Percentiles rank a stretch among this genome's conserved stretches.
Evolutionary conservation across 495 filamentous ascomycete species (phyloP).

Genomic region (Cercophora newfieldiana): DNA sequence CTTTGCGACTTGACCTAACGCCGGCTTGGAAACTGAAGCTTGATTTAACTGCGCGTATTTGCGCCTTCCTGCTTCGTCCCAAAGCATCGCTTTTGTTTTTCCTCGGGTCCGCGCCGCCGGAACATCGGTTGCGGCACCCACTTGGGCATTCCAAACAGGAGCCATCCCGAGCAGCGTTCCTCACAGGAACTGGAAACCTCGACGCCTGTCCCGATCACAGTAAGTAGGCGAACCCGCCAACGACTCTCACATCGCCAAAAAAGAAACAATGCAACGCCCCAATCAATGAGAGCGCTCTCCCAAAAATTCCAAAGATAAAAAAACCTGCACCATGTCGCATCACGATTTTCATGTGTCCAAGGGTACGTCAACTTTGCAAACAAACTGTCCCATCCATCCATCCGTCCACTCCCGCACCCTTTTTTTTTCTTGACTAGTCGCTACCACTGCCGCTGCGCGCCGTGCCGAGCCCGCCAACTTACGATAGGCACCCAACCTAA

Average conservation of each 20-base stretch:
- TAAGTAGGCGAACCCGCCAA: too few relatives aligned
- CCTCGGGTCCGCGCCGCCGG: neutral
- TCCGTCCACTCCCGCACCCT: too few relatives aligned
- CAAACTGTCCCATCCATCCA: too few relatives aligned
- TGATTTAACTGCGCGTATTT: too few relatives aligned
- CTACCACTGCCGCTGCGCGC: neutral
- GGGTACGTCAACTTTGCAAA: neutral
- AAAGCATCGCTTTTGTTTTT: too few relatives aligned
- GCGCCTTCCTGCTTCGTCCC: too few relatives aligned
- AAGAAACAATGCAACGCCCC: neutral
- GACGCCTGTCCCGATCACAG: neutral
- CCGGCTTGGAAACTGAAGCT: too few relatives aligned
- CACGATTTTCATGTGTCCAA: neutral
- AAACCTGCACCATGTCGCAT: neutral
- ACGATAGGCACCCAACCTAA: slow-evolving; percentile 2
- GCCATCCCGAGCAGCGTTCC: too few relatives aligned
- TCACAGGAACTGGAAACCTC: too few relatives aligned
- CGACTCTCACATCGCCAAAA: neutral
- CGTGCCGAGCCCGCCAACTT: neutral
- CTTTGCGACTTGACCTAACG: too few relatives aligned
- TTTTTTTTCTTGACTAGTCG: neutral
- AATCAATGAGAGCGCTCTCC: neutral
- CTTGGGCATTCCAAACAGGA: too few relatives aligned
- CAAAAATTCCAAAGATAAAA: neutral
- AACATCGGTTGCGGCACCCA: neutral